These are phyloP conservation scores for Trifolium subterraneum DNA, from an alignment of 306 rosid genomes.

Conservation along the genomic window DNA sequence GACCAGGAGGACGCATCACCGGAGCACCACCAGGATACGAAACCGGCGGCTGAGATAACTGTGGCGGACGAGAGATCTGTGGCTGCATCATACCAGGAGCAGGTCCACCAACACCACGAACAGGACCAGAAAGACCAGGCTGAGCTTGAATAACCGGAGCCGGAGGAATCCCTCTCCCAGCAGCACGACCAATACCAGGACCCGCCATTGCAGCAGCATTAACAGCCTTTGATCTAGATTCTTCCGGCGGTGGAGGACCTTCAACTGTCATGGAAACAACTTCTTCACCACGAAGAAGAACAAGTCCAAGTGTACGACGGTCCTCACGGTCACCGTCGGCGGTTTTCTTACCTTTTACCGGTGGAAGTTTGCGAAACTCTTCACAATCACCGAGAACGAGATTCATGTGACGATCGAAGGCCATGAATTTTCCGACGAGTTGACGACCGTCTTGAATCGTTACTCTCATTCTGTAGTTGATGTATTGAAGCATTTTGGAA, in stretches of 20 bases:
- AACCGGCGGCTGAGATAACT: conserved; percentile 73
- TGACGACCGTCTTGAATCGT: conserved; percentile 98
- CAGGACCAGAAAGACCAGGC: conserved; percentile 93
- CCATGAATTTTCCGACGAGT: conserved; percentile 97
- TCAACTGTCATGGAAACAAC: conserved; percentile 99
- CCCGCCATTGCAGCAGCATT: conserved; percentile 83
- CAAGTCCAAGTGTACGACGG: conserved; percentile 96
- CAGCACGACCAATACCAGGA: conserved; percentile 87
- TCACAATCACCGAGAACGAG: conserved; percentile 98
- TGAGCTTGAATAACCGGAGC: conserved; percentile 87
- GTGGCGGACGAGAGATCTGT: conserved; percentile 84
- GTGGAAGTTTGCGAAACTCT: conserved; percentile 97
- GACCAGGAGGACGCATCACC: conserved; percentile 74
- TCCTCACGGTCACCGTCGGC: conserved; percentile 86
- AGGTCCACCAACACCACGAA: conserved; percentile 94
- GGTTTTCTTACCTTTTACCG: conserved; percentile 76
- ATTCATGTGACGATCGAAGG: conserved; percentile 99
- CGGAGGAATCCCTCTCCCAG: conserved; percentile 82
- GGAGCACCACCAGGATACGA: conserved; percentile 74
- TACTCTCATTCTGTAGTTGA: conserved; percentile 92
- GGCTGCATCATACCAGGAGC: conserved; percentile 99
- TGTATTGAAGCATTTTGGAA: conserved; percentile 97
- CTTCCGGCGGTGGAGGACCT: conserved; percentile 97
- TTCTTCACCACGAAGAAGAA: conserved; percentile 97
- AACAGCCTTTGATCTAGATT: conserved; percentile 87